phyloP scores from a whole-genome alignment of 2,329 filamentous ascomycete species.

The Trichothecium roseum region DNA sequence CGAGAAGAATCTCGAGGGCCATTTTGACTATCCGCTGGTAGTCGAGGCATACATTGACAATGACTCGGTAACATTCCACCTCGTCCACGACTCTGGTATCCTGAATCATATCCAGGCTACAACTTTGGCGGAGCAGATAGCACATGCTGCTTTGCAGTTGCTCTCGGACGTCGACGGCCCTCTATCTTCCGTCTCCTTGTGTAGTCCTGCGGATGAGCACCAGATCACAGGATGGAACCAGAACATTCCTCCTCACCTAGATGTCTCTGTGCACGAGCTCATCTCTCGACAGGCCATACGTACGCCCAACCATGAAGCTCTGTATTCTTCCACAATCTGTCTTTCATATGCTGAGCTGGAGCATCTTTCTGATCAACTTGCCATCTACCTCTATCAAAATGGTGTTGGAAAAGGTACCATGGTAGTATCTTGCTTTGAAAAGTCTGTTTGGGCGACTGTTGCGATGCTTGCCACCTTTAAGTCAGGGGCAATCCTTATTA shows the following conservation, averaged over 20 bases:
- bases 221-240: too few species aligned
- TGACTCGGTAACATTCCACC: background rate
- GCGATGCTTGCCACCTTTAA: constrained; percentile 19
- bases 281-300: too few species aligned
- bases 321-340: constrained; percentile 38
- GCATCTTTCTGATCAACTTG: constrained; percentile 27
- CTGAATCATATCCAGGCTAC: too few species aligned
- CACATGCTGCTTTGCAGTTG: too few species aligned
- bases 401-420: constrained; percentile 11
- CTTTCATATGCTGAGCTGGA: constrained; percentile 35
- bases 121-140: too few species aligned
- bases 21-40: background rate
- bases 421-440: constrained; percentile 16
- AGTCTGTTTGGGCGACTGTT: constrained; percentile 15
- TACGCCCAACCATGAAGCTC: constrained; percentile 14
- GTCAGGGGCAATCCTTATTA: constrained; percentile 19
- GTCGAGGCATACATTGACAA: background rate
- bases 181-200: too few species aligned
- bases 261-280: too few species aligned
- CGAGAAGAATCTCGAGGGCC: background rate
- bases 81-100: background rate
- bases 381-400: constrained; percentile 21
- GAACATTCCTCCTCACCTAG: too few species aligned
- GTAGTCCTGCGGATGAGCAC: too few species aligned
- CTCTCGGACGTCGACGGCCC: too few species aligned